These are phyloP conservation scores for Pelargonium nanum DNA, from an alignment of 345 rosid genomes.

Conservation along the genomic window DNA sequence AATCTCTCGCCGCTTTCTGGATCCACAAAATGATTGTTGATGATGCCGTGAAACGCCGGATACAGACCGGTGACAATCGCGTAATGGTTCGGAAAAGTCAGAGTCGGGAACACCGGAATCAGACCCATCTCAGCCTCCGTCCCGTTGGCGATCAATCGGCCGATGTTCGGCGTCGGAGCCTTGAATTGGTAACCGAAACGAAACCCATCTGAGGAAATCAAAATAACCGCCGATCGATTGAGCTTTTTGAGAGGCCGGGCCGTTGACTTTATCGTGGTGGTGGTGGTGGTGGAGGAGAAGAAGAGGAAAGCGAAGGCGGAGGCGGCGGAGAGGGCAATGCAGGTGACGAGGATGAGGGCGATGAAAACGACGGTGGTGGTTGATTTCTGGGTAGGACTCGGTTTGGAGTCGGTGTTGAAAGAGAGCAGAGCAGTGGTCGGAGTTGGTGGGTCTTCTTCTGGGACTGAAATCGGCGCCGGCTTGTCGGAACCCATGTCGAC, in stretches of 20 bases:
- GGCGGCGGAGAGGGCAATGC: conserved; percentile 67
- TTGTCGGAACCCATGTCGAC: conserved; percentile 34
- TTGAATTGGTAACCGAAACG: conserved; percentile 93
- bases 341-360: conserved; percentile 40
- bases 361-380: conserved; percentile 36
- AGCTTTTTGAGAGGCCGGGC: conserved; percentile 61
- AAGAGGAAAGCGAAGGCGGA: conserved; percentile 59
- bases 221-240: conserved; percentile 50
- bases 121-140: conserved; percentile 81
- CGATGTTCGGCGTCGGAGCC: conserved; percentile 56
- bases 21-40: conserved; percentile 60
- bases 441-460: conserved; percentile 37
- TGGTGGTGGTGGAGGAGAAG: conserved; percentile 25
- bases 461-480: conserved; percentile 18
- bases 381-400: conserved; percentile 13
- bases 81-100: conserved; percentile 91
- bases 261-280: conserved; percentile 13
- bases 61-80: conserved; percentile 89
- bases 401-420: conserved; percentile 27
- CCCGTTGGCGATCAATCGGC: conserved; percentile 63
- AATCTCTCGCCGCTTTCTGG: conserved; percentile 49
- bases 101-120: conserved; percentile 79
- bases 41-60: conserved; percentile 77
- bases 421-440: conserved; percentile 56
- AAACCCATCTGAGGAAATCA: conserved; percentile 88